A percentile compares a stretch with the other conserved stretches of the same genome.
Evolutionary conservation across 2,329 filamentous ascomycete species (phyloP).

Genomic region (Monilinia vaccinii-corymbosi): DNA sequence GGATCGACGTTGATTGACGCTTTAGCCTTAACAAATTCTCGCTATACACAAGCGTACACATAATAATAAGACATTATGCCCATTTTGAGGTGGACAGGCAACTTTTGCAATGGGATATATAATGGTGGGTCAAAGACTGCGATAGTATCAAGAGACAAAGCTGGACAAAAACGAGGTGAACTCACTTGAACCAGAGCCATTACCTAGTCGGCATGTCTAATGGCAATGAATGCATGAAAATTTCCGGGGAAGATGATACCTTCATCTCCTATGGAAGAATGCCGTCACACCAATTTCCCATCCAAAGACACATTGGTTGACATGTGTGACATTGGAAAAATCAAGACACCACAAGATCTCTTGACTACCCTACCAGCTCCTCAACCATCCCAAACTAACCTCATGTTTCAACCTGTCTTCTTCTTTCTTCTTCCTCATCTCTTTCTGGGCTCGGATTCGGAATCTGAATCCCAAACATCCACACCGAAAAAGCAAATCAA

Average conservation of each 20-base stretch:
- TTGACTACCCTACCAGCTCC: not conserved
- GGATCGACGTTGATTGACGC: no score
- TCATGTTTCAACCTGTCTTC: not conserved
- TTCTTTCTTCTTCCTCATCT: not conserved
- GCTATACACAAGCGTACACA: no score
- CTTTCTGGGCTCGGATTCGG: not conserved
- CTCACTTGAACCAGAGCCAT: not conserved
- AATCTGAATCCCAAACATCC: not conserved
- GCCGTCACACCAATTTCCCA: not conserved
- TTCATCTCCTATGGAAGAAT: not conserved
- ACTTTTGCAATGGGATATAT: not conserved
- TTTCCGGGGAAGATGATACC: not conserved
- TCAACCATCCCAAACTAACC: not conserved
- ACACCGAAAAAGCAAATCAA: not conserved
- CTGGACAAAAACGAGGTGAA: not conserved
- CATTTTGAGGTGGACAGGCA: not conserved
- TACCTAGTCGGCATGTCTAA: no score
- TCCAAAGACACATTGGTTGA: not conserved
- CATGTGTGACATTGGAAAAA: not conserved
- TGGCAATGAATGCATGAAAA: not conserved
- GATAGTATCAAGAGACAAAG: not conserved
- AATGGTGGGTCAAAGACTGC: not conserved
- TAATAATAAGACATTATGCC: not conserved
- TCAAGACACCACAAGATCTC: not conserved
- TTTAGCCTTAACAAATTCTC: no score